These are phyloP conservation scores for Serpula lacrymans DNA, from an alignment of 768 basidiomycete species.

Conservation along the genomic window DNA sequence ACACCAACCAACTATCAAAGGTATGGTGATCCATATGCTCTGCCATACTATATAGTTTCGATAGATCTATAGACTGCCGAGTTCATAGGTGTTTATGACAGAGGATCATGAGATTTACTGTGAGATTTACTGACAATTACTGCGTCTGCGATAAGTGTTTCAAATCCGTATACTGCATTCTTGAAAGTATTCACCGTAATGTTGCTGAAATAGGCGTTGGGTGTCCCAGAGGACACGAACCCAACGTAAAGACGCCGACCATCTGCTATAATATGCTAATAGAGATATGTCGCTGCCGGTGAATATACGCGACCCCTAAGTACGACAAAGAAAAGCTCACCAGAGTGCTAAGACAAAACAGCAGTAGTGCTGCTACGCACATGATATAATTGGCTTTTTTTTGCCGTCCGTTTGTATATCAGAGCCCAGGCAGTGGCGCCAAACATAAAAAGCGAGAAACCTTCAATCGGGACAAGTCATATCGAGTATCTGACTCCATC, in stretches of 20 bases:
- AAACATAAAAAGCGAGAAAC: conserved; percentile 5
- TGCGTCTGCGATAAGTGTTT: conserved; percentile 13
- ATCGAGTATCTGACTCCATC: no score
- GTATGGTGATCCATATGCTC: neutral
- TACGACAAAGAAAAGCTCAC: neutral
- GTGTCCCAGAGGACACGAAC: neutral
- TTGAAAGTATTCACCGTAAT: conserved; percentile 6
- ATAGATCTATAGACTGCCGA: conserved; percentile 4
- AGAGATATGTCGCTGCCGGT: neutral
- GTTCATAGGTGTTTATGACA: conserved; percentile 6
- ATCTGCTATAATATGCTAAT: conserved; percentile 1
- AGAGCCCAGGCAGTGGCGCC: conserved; percentile 5
- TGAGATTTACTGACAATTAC: conserved; percentile 9
- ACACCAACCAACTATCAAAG: neutral
- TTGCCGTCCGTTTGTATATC: conserved; percentile 1
- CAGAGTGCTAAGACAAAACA: conserved; percentile 5
- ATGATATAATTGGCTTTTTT: conserved; percentile 1
- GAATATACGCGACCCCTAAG: no score
- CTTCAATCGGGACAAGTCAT: no score
- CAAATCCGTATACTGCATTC: conserved; percentile 7
- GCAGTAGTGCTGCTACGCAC: neutral
- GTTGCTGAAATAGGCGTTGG: neutral
- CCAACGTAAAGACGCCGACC: conserved; percentile 1
- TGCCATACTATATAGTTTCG: conserved; percentile 9
- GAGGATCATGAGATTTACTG: conserved; percentile 1